Evolutionary conservation across 164 flowering plant species (phyloP), one percentile per base, ranked within the genome.

Genomic region (Malania oleifera): DNA sequence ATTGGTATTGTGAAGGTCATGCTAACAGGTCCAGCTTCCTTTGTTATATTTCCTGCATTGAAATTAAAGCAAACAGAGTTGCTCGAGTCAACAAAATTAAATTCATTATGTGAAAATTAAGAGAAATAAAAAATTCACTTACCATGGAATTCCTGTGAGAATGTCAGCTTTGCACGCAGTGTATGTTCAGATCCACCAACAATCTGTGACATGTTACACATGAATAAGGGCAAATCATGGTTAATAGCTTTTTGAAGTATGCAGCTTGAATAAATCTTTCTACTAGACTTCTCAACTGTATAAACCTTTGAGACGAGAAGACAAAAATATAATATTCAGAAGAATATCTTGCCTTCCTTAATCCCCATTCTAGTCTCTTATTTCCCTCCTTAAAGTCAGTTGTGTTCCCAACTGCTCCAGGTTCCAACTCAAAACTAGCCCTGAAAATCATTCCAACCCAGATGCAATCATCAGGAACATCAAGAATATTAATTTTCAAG

Each of bases 141-240:
- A 92, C 98, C 95, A 66, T 84, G 96, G 38, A 78, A 77, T 72
- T 89, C 98, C 67, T 87, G 96, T 31, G 91, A 81, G 67, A 89
- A 89, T 54, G 95, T 85, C 63, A 92, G 81, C 69, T 85, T 89
- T 52, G 91, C 98, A 40, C 88, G 95, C 49, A 92, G 75, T 7
- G 90, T 89, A 72, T 85, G 89, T 55, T 85, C 96, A 34, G 87
- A 75, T 61, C 95, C 98, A 61, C 98, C 98, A 67, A 92, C 87
- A 79, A 92, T 80, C 96, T 92, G 79, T 59, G 58, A 54, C 13
- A 31, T 22, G 71, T 26, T 45, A 25, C 52, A 55, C 37, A 15
- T 11, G 19, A 17, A n/a, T 35, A 40, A 50, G 2, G 24, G 35
- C 0, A 43, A 43, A 6, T 43, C 46, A 43, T 4, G 46, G 46